These are phyloP conservation scores for Casaregolazyma suthepensis DNA, from an alignment of 1,139 yeast species.

Conservation along the genomic window DNA sequence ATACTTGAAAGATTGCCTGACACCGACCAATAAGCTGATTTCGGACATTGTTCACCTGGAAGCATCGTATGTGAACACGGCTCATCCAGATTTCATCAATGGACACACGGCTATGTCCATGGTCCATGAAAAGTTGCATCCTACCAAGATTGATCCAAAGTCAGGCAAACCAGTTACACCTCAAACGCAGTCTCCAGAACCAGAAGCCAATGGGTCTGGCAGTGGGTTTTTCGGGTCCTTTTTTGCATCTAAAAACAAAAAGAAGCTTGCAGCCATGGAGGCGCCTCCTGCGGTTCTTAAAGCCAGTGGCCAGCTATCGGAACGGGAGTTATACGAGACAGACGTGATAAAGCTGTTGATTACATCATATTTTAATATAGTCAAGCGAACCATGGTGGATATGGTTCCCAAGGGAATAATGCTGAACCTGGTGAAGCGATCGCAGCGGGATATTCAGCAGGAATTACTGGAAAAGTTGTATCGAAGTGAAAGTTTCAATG, in stretches of 20 bases:
- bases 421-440: constrained; percentile 79
- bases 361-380: constrained; percentile 84
- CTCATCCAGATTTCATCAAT: constrained; percentile 92
- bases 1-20: constrained; percentile 69
- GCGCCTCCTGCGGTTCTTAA: constrained; percentile 94
- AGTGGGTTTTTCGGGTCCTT: constrained; percentile 92
- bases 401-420: constrained; percentile 91
- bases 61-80: constrained; percentile 92
- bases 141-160: constrained; percentile 85
- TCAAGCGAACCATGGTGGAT: constrained; percentile 89
- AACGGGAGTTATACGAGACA: constrained; percentile 93
- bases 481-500: constrained; percentile 65
- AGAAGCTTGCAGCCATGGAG: constrained; percentile 92
- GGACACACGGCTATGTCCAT: constrained; percentile 95
- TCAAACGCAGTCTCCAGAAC: constrained; percentile 28
- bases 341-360: constrained; percentile 92
- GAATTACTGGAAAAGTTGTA: constrained; percentile 83
- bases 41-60: constrained; percentile 76
- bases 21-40: constrained; percentile 83
- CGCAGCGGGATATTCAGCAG: constrained; percentile 85
- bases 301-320: constrained; percentile 93
- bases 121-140: constrained; percentile 87
- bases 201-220: constrained; percentile 29
- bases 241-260: constrained; percentile 86
- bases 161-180: constrained; percentile 57